phyloP scores from a whole-genome alignment of 352 stramenopile species.

The Phytophthora foliorum region DNA sequence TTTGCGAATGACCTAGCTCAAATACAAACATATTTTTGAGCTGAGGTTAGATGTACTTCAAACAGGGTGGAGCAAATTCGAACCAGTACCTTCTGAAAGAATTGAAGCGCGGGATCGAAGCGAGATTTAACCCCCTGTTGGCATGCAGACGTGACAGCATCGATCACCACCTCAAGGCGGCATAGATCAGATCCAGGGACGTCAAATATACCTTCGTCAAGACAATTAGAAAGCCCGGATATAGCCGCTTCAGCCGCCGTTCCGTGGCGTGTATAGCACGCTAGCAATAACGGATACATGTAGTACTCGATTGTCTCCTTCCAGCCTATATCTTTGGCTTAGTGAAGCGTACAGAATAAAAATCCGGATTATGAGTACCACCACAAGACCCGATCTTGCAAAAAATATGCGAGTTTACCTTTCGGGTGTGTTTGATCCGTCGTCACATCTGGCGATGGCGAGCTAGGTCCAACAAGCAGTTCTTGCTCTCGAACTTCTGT shows the following conservation, averaged over 20 bases:
- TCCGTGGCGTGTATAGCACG: slow-evolving; percentile 83
- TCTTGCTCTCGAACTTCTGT: slow-evolving; percentile 41
- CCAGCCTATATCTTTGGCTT: slow-evolving; percentile 32
- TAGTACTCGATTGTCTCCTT: slow-evolving; percentile 69
- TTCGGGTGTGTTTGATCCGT: not conserved
- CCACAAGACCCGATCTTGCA: not conserved
- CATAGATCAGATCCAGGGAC: slow-evolving; percentile 45
- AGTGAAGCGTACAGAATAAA: not conserved
- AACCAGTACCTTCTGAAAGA: slow-evolving; percentile 72
- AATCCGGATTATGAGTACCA: not conserved
- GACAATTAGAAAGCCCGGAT: slow-evolving; percentile 57
- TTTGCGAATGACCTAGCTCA: slow-evolving; percentile 61
- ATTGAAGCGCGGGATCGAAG: slow-evolving; percentile 64
- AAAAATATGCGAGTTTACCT: slow-evolving; percentile 9
- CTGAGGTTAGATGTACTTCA: not conserved
- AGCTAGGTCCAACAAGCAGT: slow-evolving; percentile 7
- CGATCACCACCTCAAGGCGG: slow-evolving; percentile 62
- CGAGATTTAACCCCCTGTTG: slow-evolving; percentile 83
- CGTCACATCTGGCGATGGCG: not conserved
- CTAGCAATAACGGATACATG: slow-evolving; percentile 79
- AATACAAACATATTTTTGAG: not conserved
- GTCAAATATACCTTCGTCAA: slow-evolving; percentile 73
- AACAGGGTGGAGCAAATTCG: not conserved
- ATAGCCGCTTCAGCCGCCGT: slow-evolving; percentile 62
- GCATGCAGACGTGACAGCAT: slow-evolving; percentile 75